phyloP scores from a whole-genome alignment of 176 grass and related monocot species.

The Alloteropsis semialata region DNA sequence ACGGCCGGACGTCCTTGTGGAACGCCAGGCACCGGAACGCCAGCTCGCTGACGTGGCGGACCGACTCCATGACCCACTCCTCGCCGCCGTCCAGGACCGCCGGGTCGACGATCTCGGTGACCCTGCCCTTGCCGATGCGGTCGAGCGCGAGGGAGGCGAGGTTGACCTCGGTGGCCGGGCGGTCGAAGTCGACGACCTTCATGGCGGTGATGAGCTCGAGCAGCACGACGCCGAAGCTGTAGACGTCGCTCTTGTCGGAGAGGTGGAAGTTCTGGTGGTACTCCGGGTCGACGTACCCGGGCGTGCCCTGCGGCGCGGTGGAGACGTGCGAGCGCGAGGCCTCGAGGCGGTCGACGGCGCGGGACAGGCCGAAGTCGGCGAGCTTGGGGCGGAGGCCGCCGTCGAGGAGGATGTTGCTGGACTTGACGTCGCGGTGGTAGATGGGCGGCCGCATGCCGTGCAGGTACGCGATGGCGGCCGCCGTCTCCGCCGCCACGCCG shows the following conservation, averaged over 20 bases:
- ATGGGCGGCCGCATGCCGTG: slow-evolving; percentile 71
- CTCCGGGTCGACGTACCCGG: slow-evolving; percentile 90
- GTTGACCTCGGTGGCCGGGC: slow-evolving; percentile 63
- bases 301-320: slow-evolving; percentile 93
- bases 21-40: slow-evolving; percentile 92
- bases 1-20: slow-evolving; percentile 69
- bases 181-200: slow-evolving; percentile 88
- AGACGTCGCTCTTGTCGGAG: slow-evolving; percentile 94
- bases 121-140: slow-evolving; percentile 56
- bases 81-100: slow-evolving; percentile 20
- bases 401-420: slow-evolving; percentile 88
- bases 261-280: slow-evolving; percentile 96
- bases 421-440: slow-evolving; percentile 94
- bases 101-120: slow-evolving; percentile 79
- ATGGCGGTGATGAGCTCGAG: slow-evolving; percentile 85
- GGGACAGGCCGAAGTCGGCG: slow-evolving; percentile 89
- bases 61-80: slow-evolving; percentile 54
- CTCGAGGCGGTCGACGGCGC: slow-evolving; percentile 27
- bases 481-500: slow-evolving; percentile 56
- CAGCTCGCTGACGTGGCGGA: slow-evolving; percentile 68
- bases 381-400: slow-evolving; percentile 55
- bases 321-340: slow-evolving; percentile 72
- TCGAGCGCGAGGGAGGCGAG: slow-evolving; percentile 68
- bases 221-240: slow-evolving; percentile 99
- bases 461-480: slow-evolving; percentile 65